Evolutionary conservation across 768 basidiomycete genomes (phyloP).

Genomic region (Krasilnikovozyma curviuscula): DNA sequence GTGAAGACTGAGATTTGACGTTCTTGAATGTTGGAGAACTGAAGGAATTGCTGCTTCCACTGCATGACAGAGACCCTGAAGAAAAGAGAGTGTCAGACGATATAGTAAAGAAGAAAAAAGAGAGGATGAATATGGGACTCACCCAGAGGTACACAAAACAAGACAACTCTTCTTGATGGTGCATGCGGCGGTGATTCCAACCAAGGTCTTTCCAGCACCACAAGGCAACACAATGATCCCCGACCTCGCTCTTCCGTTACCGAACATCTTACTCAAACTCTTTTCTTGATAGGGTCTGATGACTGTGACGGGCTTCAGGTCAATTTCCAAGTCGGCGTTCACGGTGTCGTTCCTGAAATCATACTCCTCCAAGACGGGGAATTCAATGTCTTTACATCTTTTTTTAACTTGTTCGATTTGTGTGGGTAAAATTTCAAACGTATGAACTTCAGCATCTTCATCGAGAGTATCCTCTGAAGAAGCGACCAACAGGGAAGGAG

Average conservation of each 20-base stretch:
- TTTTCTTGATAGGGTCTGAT: constrained; percentile 98
- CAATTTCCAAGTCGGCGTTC: constrained; percentile 93
- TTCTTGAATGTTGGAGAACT: constrained; percentile 96
- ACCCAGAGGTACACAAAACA: constrained; percentile 95
- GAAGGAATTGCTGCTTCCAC: constrained; percentile 96
- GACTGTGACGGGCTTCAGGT: constrained; percentile 90
- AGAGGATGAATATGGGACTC: constrained; percentile 26
- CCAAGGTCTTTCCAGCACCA: constrained; percentile 94
- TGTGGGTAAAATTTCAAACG: constrained; percentile 83
- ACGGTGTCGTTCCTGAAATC: constrained; percentile 94
- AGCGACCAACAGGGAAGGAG: background rate
- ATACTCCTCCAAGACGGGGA: constrained; percentile 97
- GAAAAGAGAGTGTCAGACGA: background rate
- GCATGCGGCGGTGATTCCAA: constrained; percentile 98
- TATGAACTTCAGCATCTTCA: constrained; percentile 93
- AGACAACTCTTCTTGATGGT: constrained; percentile 98
- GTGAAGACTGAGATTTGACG: constrained; percentile 94
- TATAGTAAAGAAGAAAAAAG: background rate
- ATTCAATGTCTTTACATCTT: constrained; percentile 87
- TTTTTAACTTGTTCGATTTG: constrained; percentile 95
- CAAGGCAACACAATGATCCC: constrained; percentile 97
- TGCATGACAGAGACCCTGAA: constrained; percentile 57
- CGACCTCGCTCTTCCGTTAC: constrained; percentile 95
- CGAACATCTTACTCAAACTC: constrained; percentile 97
- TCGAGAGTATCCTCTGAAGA: constrained; percentile 67